phyloP scores from a whole-genome alignment of 441 rosid genomes.

The Euphorbia schlechtendalii region DNA sequence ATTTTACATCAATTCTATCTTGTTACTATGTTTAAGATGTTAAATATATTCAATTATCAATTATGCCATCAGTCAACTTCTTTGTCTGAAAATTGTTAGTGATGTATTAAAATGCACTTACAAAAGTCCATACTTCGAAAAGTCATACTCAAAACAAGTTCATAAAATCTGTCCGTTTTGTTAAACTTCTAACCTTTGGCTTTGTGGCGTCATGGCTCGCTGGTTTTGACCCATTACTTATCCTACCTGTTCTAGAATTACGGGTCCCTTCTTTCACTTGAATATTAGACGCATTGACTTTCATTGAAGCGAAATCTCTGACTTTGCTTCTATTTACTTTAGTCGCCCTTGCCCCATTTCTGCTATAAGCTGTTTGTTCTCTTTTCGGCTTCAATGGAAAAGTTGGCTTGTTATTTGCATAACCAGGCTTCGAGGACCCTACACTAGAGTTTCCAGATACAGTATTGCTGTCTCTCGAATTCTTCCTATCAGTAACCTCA shows the following conservation, averaged over 20 bases:
- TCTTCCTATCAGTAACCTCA: constrained; percentile 16
- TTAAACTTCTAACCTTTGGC: constrained; percentile 31
- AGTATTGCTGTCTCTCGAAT: constrained; percentile 32
- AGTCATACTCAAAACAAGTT: neutral
- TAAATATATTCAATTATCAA: too few relatives aligned
- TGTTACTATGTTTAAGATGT: neutral
- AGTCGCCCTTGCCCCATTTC: too few relatives aligned
- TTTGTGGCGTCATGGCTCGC: constrained; percentile 23
- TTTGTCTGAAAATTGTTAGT: neutral
- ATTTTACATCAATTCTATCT: constrained; percentile 11
- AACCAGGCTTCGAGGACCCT: constrained; percentile 33
- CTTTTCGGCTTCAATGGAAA: constrained; percentile 19
- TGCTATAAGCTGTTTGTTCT: constrained; percentile 30
- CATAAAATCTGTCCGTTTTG: neutral
- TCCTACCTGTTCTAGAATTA: constrained; percentile 17
- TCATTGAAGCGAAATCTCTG: constrained; percentile 17
- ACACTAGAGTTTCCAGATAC: constrained; percentile 47
- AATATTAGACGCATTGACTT: constrained; percentile 20
- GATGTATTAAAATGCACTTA: neutral
- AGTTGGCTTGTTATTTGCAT: constrained; percentile 17
- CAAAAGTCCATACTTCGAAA: neutral
- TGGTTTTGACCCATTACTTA: constrained; percentile 17
- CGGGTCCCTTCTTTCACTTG: constrained; percentile 17
- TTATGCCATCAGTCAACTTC: neutral
- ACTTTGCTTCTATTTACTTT: too few relatives aligned